Base-by-base conservation (phyloP, 805 yeast species). In the Candida piceae region DNA sequence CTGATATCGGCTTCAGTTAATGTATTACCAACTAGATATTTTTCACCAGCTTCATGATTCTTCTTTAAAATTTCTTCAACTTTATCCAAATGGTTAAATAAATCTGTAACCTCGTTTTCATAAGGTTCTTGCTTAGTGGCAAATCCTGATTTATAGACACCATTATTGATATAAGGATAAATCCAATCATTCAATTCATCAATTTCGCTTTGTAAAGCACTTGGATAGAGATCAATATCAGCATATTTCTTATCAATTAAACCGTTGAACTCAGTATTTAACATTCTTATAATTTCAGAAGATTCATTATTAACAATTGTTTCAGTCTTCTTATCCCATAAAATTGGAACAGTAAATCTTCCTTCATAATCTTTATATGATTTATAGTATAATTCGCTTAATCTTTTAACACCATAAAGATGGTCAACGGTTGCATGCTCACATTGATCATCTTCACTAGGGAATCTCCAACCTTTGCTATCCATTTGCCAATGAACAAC, bases 401-500 rank as follows among this genome's bases (percentile, higher is more conserved):
- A 44, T 47, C 87, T 69, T 37, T 70, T 61, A 48, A 66, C 67
- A 7, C 78, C 78, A 54, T 84, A 72, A 27, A 81, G 41, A 12
- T 76, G 74, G 34, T 85, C 93, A 32, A 67, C 70, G 9, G 80
- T 71, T 17, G 76, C 68, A 35, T 60, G 60, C 62, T 59, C 38
- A 56, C 71, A 41, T 60, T 64, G 64, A 42, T 74, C 77, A 19
- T 69, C 74, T 1, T 32, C 41, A 12, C 47, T 36, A 24, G 76
- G 70, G 60, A 93, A 85, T 55, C 86, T 74, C 98, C 98, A 90
- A 4, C 97, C 97, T 41, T 82, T 69, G 11, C 67, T 72, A 46
- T 84, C 96, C 82, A 90, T 73, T 52, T 78, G 80, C 90, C 96
- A 88, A 59, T 88, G 94, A 10, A 90, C 97, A 27, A 86, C 87